Base-by-base conservation (phyloP, 495 filamentous ascomycete species). In the Lepraria neglecta region DNA sequence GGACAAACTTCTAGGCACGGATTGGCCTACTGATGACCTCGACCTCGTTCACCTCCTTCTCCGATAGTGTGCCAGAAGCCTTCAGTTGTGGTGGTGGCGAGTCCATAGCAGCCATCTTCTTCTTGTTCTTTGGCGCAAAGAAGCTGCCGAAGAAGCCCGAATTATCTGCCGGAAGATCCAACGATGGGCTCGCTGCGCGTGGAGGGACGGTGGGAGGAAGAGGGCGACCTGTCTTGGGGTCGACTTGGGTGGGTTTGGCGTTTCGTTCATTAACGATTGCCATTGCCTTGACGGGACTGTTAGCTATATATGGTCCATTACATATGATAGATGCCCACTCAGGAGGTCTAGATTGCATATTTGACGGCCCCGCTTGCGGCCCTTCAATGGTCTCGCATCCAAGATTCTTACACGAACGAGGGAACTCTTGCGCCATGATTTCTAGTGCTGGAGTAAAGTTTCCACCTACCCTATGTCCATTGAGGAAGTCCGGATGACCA, bases 91-190 rank as follows among this genome's bases (percentile, higher is more conserved):
- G 84, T 64, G 94, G 94, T 35, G 95, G 95, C 43, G 95, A 78
- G 68, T 97, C 95, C 95, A 97, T 97, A 60, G 92, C 91, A 27
- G 95, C 95, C 82, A 96, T 91, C 86, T 96, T 97, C 86, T 97
- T 99, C 84, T 97, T 99, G 74, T 97, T 97, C 82, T 96, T 97
- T 59, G 86, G 88, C 6, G 92, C 91, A 74, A 95, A 97, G 82
- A 97, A 97, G 72, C 88, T 92, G 61, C 92, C 92, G 72, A 97
- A 97, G 80, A 97, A 99, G 58, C 91, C 89, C 55, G 81, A 74
- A 67, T 85, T 84, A 52, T 76, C 76, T 46, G 85, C 82, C 14
- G 74, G 78, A 4, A 79, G 75, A 17, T 85, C 85, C 40, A 81
- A 62, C 19, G 79, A 78, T 0, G 84, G 84, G 67, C 88, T 92